Conservation (phyloP, 331 rosid genomes). For the Telfairia occidentalis region DNA sequence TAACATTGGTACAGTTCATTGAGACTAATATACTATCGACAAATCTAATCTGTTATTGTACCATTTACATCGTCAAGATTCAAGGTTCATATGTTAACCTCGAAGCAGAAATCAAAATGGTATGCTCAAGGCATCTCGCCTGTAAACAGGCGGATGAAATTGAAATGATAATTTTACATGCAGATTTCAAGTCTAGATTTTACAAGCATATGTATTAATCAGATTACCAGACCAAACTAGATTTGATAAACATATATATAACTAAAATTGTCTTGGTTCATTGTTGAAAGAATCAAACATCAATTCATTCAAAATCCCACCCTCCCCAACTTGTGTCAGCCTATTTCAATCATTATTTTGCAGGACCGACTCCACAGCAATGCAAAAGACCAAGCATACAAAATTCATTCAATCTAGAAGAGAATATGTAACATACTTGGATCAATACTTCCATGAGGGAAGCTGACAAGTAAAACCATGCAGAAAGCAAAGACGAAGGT, state of each 20-base stretch:
- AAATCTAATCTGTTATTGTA: neutral
- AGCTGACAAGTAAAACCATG: conserved; percentile 95
- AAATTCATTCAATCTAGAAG: neutral
- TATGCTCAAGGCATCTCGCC: neutral
- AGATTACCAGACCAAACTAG: neutral
- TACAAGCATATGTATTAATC: neutral
- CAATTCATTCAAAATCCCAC: neutral
- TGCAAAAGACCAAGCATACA: neutral
- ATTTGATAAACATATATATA: neutral
- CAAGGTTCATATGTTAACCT: neutral
- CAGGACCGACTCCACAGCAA: neutral
- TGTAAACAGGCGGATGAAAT: neutral
- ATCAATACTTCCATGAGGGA: conserved; percentile 84
- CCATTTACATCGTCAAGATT: neutral
- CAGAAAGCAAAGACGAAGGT: conserved; percentile 93
- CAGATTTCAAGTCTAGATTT: neutral
- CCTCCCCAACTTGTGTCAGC: neutral
- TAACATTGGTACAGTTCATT: neutral
- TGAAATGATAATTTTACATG: neutral
- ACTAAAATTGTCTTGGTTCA: neutral
- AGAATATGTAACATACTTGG: conserved; percentile 54
- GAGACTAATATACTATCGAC: neutral
- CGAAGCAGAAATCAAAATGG: neutral
- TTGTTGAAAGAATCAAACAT: neutral
- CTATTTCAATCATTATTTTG: neutral